Percentiles rank a stretch among this genome's conserved stretches.
These are phyloP conservation scores for Rostrohypoxylon terebratum DNA, from an alignment of 495 filamentous ascomycete genomes.

Conservation along the genomic window DNA sequence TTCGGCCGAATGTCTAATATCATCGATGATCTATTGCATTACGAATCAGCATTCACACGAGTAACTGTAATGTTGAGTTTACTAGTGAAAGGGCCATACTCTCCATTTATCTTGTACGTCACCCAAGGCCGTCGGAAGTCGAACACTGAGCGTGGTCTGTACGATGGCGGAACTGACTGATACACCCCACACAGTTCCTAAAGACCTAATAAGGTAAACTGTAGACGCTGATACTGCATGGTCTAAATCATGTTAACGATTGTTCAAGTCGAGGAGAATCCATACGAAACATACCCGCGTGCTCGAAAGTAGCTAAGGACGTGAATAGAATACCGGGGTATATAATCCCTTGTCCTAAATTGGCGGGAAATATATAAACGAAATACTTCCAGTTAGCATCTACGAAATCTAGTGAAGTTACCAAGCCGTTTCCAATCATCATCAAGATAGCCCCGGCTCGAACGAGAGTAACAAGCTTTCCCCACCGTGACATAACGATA, in stretches of 20 bases:
- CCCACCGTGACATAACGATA: slow-evolving; percentile 74
- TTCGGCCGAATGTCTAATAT: slow-evolving; percentile 71
- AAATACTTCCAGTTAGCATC: slow-evolving; percentile 73
- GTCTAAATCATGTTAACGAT: slow-evolving; percentile 52
- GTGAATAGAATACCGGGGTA: slow-evolving; percentile 74
- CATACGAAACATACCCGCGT: slow-evolving; percentile 60
- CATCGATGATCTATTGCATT: slow-evolving; percentile 63
- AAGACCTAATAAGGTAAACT: slow-evolving; percentile 71
- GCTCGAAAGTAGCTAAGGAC: slow-evolving; percentile 71
- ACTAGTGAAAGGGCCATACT: slow-evolving; percentile 63
- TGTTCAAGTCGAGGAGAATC: neutral
- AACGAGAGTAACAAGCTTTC: slow-evolving; percentile 66
- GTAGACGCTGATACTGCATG: slow-evolving; percentile 74
- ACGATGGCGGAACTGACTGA: slow-evolving; percentile 71
- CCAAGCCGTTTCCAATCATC: slow-evolving; percentile 68
- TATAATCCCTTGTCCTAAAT: slow-evolving; percentile 72
- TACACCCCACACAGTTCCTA: slow-evolving; percentile 73
- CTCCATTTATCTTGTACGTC: slow-evolving; percentile 74
- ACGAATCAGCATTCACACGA: slow-evolving; percentile 12
- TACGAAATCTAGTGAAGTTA: slow-evolving; percentile 66
- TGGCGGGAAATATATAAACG: slow-evolving; percentile 71
- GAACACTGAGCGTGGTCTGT: slow-evolving; percentile 70
- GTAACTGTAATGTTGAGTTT: slow-evolving; percentile 15
- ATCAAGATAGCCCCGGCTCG: slow-evolving; percentile 67
- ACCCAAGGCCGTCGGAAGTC: slow-evolving; percentile 67